Conservation (phyloP, 2,329 filamentous ascomycete genomes). For the Talaromyces rugulosus region DNA sequence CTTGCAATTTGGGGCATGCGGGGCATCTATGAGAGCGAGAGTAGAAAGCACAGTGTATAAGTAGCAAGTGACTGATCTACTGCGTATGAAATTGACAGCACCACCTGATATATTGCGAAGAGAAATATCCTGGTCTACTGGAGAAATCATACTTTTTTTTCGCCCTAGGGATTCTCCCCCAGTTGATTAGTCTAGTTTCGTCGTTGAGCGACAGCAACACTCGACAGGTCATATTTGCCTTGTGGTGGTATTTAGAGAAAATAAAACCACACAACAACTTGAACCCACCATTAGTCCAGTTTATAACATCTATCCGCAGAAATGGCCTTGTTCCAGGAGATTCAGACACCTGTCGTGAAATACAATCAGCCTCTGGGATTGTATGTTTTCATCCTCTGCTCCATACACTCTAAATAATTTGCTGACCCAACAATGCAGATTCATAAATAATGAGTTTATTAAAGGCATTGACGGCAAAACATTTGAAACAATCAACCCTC, state of each 20-base stretch:
- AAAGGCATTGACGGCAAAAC: conserved; percentile 79
- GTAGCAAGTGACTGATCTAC: background rate
- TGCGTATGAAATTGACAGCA: too few species aligned
- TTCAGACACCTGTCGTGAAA: conserved; percentile 33
- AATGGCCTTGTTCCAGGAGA: conserved; percentile 37
- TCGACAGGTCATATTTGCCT: background rate
- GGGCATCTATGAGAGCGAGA: background rate
- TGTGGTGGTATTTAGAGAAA: background rate
- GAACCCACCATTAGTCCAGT: too few species aligned
- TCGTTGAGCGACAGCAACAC: too few species aligned
- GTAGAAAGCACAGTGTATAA: background rate
- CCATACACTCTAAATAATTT: background rate
- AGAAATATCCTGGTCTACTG: background rate
- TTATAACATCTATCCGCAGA: background rate
- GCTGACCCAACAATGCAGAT: conserved; percentile 33
- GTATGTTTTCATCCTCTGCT: conserved; percentile 19
- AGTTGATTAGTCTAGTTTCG: background rate
- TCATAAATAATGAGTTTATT: conserved; percentile 79
- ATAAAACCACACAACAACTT: background rate
- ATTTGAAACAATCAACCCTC: conserved; percentile 87
- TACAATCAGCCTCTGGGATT: conserved; percentile 40
- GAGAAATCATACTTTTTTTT: background rate
- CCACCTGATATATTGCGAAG: background rate
- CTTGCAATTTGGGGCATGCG: background rate
- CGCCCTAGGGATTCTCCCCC: background rate